Conservation (phyloP, 2,329 filamentous ascomycete genomes). For the Alternaria incomplexa region DNA sequence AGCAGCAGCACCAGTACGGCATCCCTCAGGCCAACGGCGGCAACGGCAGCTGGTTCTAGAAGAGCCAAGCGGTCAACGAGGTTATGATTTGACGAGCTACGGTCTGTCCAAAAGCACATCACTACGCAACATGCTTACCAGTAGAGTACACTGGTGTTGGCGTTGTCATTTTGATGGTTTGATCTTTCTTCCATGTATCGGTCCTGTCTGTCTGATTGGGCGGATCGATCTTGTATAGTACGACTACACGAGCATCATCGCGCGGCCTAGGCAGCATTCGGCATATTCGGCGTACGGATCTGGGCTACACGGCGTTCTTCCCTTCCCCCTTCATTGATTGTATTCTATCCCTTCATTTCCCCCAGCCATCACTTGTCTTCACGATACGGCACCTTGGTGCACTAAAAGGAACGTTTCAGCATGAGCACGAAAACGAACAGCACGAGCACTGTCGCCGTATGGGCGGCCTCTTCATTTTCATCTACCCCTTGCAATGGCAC, state of each 20-base stretch:
- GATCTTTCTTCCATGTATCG: constrained; percentile 34
- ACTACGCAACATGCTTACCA: constrained; percentile 29
- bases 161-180: constrained; percentile 17
- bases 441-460: constrained; percentile 8
- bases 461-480: background rate
- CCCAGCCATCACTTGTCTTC: constrained; percentile 15
- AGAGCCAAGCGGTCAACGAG: constrained; percentile 47
- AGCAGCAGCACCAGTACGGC: constrained; percentile 50
- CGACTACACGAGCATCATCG: constrained; percentile 39
- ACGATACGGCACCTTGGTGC: constrained; percentile 20
- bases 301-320: constrained; percentile 14
- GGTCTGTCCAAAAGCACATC: constrained; percentile 30
- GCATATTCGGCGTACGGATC: constrained; percentile 40
- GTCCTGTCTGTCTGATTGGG: constrained; percentile 30
- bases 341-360: constrained; percentile 1
- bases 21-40: constrained; percentile 19
- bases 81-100: constrained; percentile 60
- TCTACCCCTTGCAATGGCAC: constrained; percentile 1
- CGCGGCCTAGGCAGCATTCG: constrained; percentile 38
- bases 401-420: constrained; percentile 23
- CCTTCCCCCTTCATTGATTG: constrained; percentile 17
- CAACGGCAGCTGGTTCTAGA: constrained; percentile 13
- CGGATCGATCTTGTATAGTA: constrained; percentile 46
- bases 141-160: constrained; percentile 26
- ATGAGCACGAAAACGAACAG: constrained; percentile 10